Evolutionary conservation across 345 rosid genomes (phyloP).

Genomic region (Dipteronia dyeriana): DNA sequence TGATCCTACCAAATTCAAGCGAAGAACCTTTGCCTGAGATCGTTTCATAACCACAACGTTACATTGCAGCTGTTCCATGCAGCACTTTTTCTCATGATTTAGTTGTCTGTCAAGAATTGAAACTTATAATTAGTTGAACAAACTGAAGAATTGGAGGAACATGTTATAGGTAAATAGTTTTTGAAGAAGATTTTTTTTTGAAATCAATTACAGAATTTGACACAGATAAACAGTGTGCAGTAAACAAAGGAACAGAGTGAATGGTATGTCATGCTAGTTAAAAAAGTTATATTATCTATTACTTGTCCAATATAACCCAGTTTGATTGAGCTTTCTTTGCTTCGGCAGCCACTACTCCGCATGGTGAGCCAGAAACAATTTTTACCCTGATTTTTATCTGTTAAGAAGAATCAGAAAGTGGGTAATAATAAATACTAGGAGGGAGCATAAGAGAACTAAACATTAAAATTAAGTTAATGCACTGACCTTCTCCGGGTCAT

Average conservation of each 20-base stretch:
- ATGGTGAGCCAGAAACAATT: constrained; percentile 65
- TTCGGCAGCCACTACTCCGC: constrained; percentile 86
- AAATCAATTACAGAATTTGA: not conserved
- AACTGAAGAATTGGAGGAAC: not conserved
- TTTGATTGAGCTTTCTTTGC: constrained; percentile 75
- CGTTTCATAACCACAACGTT: constrained; percentile 89
- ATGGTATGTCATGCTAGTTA: constrained; percentile 22
- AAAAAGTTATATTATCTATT: constrained; percentile 27
- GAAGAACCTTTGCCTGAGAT: constrained; percentile 85
- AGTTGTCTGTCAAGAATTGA: constrained; percentile 52
- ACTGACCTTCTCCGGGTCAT: constrained; percentile 85
- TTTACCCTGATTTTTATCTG: constrained; percentile 91
- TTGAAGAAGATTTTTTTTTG: not conserved
- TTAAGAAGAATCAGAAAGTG: constrained; percentile 14
- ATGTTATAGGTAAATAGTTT: not conserved
- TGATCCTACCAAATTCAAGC: constrained; percentile 80
- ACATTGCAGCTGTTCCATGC: constrained; percentile 87
- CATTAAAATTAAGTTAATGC: not conserved
- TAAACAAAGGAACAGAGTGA: constrained; percentile 9
- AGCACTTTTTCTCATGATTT: constrained; percentile 75
- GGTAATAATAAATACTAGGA: constrained; percentile 13
- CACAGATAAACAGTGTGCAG: not conserved
- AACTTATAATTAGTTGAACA: constrained; percentile 14
- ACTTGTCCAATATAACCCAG: constrained; percentile 97
- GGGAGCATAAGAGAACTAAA: constrained; percentile 9